phyloP scores from a whole-genome alignment of 1,284 basidiomycete genomes.

The Melampsora medusae region DNA sequence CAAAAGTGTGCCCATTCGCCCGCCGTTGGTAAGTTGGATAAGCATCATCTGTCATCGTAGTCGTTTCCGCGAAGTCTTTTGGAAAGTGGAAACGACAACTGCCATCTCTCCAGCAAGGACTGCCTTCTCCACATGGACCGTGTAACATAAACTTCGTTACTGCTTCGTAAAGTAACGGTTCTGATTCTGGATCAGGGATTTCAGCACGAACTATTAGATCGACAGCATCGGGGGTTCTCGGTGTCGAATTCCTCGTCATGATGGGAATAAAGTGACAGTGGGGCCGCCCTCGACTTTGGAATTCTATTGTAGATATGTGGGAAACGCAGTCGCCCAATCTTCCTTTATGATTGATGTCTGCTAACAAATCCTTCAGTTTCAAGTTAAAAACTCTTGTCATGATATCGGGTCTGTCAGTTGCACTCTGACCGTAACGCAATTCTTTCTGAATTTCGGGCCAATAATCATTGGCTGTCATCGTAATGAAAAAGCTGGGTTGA shows the following conservation, averaged over 20 bases:
- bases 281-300: neutral
- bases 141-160: neutral
- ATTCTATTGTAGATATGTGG: neutral
- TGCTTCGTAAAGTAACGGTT: neutral
- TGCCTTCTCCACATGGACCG: neutral
- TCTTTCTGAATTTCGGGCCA: slow-evolving; percentile 55
- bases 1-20: neutral
- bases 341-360: neutral
- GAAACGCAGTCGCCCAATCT: neutral
- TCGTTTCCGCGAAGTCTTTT: neutral
- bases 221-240: neutral
- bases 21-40: neutral
- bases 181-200: neutral
- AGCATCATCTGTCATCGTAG: neutral
- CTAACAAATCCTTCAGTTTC: neutral
- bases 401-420: neutral
- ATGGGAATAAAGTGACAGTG: neutral
- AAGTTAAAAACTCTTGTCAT: neutral
- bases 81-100: neutral
- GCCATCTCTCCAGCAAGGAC: neutral
- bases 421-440: neutral
- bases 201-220: neutral
- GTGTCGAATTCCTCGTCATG: neutral
- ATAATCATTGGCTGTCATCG: slow-evolving; percentile 56
- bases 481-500: slow-evolving; percentile 56